These are phyloP conservation scores for Ganoderma sp. DNA, from an alignment of 1,284 basidiomycete species.

Conservation along the genomic window DNA sequence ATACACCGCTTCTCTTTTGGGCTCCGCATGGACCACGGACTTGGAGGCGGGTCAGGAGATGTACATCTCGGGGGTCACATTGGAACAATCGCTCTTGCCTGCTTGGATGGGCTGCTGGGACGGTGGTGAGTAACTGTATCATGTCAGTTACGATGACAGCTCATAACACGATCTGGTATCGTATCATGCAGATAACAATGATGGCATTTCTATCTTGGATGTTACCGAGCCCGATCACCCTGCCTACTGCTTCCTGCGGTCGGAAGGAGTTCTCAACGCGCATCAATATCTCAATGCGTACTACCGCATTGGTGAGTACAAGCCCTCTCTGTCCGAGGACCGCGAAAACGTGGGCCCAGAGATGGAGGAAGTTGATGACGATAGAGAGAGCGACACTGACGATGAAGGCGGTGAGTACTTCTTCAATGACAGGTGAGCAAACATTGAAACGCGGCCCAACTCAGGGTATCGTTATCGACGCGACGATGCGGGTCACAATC, in stretches of 20 bases:
- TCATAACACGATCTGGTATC: background rate
- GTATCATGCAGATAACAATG: slow-evolving; percentile 44
- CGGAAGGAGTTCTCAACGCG: slow-evolving; percentile 36
- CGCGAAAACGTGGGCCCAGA: background rate
- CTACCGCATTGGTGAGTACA: slow-evolving; percentile 24
- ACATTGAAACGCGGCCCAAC: background rate
- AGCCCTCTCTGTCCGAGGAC: slow-evolving; percentile 5
- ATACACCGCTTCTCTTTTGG: slow-evolving; percentile 37
- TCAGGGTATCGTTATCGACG: background rate
- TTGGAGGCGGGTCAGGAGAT: slow-evolving; percentile 12
- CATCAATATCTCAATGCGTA: slow-evolving; percentile 41
- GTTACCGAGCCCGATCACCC: slow-evolving; percentile 45
- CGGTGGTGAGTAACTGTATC: slow-evolving; percentile 35
- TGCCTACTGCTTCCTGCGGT: slow-evolving; percentile 42
- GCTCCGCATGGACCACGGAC: slow-evolving; percentile 24
- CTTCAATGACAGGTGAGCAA: background rate
- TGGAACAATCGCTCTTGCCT: slow-evolving; percentile 13
- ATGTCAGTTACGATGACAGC: background rate
- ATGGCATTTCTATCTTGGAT: slow-evolving; percentile 50
- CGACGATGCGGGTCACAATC: background rate
- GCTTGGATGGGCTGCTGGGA: slow-evolving; percentile 40
- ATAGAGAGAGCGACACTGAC: background rate
- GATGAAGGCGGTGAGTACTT: background rate
- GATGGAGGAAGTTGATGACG: background rate
- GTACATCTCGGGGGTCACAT: slow-evolving; percentile 14